These are phyloP conservation scores for Tephrocybe sp. DNA, from an alignment of 768 basidiomycete species.

Conservation along the genomic window DNA sequence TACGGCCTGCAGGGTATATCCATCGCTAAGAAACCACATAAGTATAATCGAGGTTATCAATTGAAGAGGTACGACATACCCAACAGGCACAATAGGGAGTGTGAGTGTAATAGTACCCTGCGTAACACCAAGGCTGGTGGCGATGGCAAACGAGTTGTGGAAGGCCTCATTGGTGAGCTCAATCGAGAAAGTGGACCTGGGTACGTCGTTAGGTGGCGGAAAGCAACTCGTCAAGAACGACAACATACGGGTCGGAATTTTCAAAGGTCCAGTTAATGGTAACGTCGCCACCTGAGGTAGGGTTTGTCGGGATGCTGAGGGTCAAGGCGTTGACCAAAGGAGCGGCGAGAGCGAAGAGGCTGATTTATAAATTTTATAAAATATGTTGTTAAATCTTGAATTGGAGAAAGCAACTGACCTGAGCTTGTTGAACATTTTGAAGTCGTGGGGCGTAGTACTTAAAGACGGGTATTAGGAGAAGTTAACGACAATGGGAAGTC, in stretches of 20 bases:
- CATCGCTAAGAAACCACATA: constrained; percentile 29
- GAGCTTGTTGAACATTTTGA: constrained; percentile 52
- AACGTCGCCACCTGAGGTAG: constrained; percentile 29
- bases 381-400: neutral
- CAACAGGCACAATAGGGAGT: constrained; percentile 46
- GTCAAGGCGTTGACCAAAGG: constrained; percentile 50
- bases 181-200: constrained; percentile 36
- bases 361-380: constrained; percentile 13
- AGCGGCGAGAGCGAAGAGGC: constrained; percentile 43
- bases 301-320: constrained; percentile 34
- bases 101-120: constrained; percentile 32
- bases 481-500: constrained; percentile 19
- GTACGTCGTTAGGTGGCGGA: too few relatives aligned
- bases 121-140: constrained; percentile 49
- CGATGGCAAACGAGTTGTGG: constrained; percentile 54
- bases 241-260: constrained; percentile 42
- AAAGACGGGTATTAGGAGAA: constrained; percentile 22
- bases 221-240: neutral
- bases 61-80: constrained; percentile 33
- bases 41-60: neutral
- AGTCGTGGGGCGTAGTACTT: constrained; percentile 22
- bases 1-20: constrained; percentile 50
- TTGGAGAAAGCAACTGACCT: constrained; percentile 31
- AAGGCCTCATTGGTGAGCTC: constrained; percentile 49
- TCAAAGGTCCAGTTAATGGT: constrained; percentile 49